Percentiles rank a stretch among this genome's conserved stretches.
Conservation (phyloP, 306 rosid species). For the Glycine soja region DNA sequence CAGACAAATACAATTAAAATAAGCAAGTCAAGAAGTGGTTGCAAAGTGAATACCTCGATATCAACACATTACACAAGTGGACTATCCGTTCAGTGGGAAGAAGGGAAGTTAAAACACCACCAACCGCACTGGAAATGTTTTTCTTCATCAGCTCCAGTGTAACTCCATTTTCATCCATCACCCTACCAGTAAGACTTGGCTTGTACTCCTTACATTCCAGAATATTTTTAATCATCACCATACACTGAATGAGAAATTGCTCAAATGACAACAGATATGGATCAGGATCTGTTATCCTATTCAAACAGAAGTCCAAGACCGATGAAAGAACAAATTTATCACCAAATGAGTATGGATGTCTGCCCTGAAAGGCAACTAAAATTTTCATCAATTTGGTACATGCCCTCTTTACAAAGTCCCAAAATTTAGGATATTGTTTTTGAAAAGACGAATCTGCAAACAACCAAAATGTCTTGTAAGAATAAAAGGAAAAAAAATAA, state of each 20-base stretch:
- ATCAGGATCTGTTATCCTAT: slow-evolving; percentile 87
- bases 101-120: slow-evolving; percentile 83
- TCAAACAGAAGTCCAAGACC: slow-evolving; percentile 82
- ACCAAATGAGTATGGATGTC: slow-evolving; percentile 93
- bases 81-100: slow-evolving; percentile 81
- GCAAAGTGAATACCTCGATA: slow-evolving; percentile 73
- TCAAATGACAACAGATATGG: slow-evolving; percentile 75
- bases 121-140: slow-evolving; percentile 75
- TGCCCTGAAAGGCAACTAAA: slow-evolving; percentile 84
- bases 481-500: slow-evolving; percentile 37
- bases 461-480: slow-evolving; percentile 41
- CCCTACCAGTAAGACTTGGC: slow-evolving; percentile 86
- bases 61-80: slow-evolving; percentile 73
- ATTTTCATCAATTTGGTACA: slow-evolving; percentile 90
- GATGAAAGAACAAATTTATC: slow-evolving; percentile 85
- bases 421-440: slow-evolving; percentile 73
- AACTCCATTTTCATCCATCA: slow-evolving; percentile 81
- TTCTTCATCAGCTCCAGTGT: slow-evolving; percentile 86
- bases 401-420: slow-evolving; percentile 83
- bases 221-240: slow-evolving; percentile 87
- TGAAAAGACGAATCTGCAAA: slow-evolving; percentile 86
- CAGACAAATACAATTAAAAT: slow-evolving; percentile 38
- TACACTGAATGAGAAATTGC: slow-evolving; percentile 93
- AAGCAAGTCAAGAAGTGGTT: slow-evolving; percentile 32
- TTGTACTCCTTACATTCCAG: slow-evolving; percentile 98